These are phyloP conservation scores for Rhipidocladum racemiflorum DNA, from an alignment of 176 grass and related monocot genomes.

Conservation along the genomic window DNA sequence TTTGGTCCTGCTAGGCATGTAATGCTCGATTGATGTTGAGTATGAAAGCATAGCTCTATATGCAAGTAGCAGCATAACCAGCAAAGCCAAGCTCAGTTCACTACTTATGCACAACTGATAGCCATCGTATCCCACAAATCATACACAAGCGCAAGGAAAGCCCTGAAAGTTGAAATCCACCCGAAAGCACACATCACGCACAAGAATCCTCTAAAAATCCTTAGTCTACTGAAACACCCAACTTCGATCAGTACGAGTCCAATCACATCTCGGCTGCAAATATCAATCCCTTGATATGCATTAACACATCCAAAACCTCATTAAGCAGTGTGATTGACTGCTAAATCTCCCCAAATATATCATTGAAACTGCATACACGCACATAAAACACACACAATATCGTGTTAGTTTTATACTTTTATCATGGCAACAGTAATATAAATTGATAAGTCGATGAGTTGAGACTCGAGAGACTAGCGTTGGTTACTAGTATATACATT, in stretches of 20 bases:
- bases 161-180: neutral
- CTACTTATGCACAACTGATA: neutral
- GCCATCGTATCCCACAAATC: neutral
- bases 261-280: neutral
- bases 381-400: too few species aligned
- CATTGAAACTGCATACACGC: too few species aligned
- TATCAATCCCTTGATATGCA: neutral
- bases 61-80: neutral
- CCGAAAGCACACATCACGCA: neutral
- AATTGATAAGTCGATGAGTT: too few species aligned
- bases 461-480: too few species aligned
- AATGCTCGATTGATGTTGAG: neutral
- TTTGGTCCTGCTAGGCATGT: constrained; percentile 4
- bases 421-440: neutral
- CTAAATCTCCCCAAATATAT: too few species aligned
- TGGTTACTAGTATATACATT: too few species aligned
- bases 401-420: too few species aligned
- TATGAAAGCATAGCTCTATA: neutral
- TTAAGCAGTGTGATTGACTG: too few species aligned
- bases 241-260: neutral
- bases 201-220: neutral
- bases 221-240: neutral
- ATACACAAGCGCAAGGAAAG: neutral
- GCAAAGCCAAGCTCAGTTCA: constrained; percentile 13
- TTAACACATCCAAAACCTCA: neutral